These are phyloP conservation scores for Bretschneidera sinensis DNA, from an alignment of 345 rosid genomes.

Conservation along the genomic window DNA sequence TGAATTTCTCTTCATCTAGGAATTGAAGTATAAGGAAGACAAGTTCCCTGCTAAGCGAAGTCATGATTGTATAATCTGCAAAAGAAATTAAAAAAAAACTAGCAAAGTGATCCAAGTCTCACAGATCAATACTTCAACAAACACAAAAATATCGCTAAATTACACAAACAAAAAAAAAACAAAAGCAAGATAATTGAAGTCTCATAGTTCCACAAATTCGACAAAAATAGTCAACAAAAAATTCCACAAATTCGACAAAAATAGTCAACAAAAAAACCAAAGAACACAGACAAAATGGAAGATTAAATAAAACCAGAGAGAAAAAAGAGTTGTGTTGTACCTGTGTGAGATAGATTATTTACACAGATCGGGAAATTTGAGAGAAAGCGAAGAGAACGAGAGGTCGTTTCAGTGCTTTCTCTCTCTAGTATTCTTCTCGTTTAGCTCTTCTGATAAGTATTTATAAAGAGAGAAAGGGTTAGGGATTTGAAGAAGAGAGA, in stretches of 20 bases:
- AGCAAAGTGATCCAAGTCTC: conserved; percentile 27
- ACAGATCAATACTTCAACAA: conserved; percentile 13
- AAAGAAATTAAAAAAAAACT: conserved; percentile 14
- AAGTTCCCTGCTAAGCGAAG: conserved; percentile 78
- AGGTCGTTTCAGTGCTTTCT: conserved; percentile 23
- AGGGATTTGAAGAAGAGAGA: conserved; percentile 43
- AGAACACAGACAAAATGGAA: conserved; percentile 1
- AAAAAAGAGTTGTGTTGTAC: conserved; percentile 9
- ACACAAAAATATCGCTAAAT: background rate
- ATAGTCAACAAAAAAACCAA: background rate
- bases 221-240: background rate
- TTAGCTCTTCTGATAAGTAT: conserved; percentile 27
- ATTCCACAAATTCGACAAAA: conserved; percentile 3
- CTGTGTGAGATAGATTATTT: conserved; percentile 11
- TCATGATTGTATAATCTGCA: conserved; percentile 40
- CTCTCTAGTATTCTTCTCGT: conserved; percentile 16
- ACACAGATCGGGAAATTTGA: conserved; percentile 35
- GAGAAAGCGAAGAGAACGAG: conserved; percentile 17
- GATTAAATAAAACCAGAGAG: no score
- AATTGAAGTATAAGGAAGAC: conserved; percentile 88
- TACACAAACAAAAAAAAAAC: background rate
- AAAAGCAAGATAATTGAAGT: conserved; percentile 3
- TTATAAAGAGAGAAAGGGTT: conserved; percentile 40
- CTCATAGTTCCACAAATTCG: background rate
- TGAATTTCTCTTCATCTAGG: conserved; percentile 84